Evolutionary conservation across 345 rosid species (phyloP).

Genomic region (Rhodomyrtus tomentosa): DNA sequence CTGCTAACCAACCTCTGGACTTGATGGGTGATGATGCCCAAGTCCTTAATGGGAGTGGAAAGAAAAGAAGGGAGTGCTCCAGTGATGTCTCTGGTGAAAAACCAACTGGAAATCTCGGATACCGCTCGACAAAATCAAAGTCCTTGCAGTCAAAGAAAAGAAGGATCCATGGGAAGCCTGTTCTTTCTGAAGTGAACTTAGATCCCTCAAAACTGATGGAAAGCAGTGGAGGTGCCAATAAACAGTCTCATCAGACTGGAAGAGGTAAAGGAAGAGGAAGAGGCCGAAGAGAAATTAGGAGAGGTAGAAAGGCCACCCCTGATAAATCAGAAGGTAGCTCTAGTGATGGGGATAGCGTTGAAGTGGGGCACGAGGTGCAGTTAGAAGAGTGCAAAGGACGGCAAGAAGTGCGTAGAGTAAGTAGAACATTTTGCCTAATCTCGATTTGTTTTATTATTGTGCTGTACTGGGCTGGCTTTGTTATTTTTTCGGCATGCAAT

Average conservation of each 20-base stretch:
- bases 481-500: not conserved
- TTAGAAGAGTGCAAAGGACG: slow-evolving; percentile 11
- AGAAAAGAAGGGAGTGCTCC: slow-evolving; percentile 15
- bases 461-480: not conserved
- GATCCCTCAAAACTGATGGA: slow-evolving; percentile 1
- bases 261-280: slow-evolving; percentile 21
- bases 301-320: slow-evolving; percentile 11
- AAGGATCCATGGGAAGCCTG: slow-evolving; percentile 8
- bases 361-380: slow-evolving; percentile 12
- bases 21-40: slow-evolving; percentile 26
- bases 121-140: slow-evolving; percentile 2
- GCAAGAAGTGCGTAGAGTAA: slow-evolving; percentile 58
- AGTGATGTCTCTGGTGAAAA: slow-evolving; percentile 12
- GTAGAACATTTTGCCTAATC: not conserved
- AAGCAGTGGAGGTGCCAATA: not conserved
- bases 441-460: not conserved
- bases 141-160: slow-evolving; percentile 20
- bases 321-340: slow-evolving; percentile 36
- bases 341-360: slow-evolving; percentile 19
- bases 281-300: slow-evolving; percentile 16
- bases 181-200: slow-evolving; percentile 8
- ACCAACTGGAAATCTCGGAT: slow-evolving; percentile 10
- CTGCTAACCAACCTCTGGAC: slow-evolving; percentile 37
- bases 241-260: slow-evolving; percentile 13
- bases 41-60: slow-evolving; percentile 26